These are phyloP conservation scores for Rhizophora mangle DNA, from an alignment of 345 rosid species.

Conservation along the genomic window DNA sequence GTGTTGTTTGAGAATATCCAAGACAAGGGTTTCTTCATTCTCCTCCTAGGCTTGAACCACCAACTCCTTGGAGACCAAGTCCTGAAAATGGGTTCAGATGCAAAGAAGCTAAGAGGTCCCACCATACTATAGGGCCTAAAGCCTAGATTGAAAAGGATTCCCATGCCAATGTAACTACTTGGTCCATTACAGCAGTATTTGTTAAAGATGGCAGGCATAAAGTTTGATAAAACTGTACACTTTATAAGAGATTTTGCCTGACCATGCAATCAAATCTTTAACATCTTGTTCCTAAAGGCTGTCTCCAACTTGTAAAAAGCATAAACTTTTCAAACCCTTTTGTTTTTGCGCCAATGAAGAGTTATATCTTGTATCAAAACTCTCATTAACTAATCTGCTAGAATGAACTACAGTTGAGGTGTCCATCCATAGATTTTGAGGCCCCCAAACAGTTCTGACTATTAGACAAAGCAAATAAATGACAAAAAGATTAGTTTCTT, in stretches of 20 bases:
- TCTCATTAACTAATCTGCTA: slow-evolving; percentile 2
- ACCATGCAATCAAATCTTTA: slow-evolving; percentile 27
- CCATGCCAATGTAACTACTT: slow-evolving; percentile 16
- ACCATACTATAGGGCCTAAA: neutral
- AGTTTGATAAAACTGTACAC: slow-evolving; percentile 19
- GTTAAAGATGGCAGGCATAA: slow-evolving; percentile 19
- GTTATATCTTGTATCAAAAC: slow-evolving; percentile 13
- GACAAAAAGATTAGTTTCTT: neutral
- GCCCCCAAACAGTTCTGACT: neutral
- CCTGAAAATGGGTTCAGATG: slow-evolving; percentile 12
- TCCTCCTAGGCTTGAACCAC: neutral
- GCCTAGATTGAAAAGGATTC: slow-evolving; percentile 1
- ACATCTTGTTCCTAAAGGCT: slow-evolving; percentile 29
- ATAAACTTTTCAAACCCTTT: slow-evolving; percentile 16
- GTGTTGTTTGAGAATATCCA: too few relatives aligned
- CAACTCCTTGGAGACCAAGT: slow-evolving; percentile 10
- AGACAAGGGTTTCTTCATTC: neutral
- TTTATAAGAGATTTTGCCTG: slow-evolving; percentile 23
- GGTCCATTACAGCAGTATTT: slow-evolving; percentile 2
- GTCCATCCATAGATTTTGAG: neutral
- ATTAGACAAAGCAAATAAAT: neutral
- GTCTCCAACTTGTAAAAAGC: slow-evolving; percentile 31
- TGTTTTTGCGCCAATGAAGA: slow-evolving; percentile 29
- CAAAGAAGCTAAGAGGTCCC: slow-evolving; percentile 19
- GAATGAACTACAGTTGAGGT: slow-evolving; percentile 16